Evolutionary conservation across 2,329 filamentous ascomycete genomes (phyloP).

Genomic region (Pestalotiopsis sp.): DNA sequence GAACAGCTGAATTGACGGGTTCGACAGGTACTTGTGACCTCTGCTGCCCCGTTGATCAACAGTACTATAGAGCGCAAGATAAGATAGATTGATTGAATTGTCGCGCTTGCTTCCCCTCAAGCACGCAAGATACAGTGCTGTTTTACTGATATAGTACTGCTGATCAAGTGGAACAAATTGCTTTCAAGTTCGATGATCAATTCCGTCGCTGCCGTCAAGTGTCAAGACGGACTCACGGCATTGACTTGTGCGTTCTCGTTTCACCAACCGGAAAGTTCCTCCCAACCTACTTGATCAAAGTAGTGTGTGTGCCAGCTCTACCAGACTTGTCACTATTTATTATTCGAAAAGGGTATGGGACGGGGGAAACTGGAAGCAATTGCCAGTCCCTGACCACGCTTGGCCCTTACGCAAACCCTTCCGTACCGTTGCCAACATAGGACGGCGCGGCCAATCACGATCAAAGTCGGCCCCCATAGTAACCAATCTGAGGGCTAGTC

Average conservation of each 20-base stretch:
- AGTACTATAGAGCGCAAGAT: not conserved
- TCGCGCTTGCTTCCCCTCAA: not conserved
- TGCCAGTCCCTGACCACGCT: not conserved
- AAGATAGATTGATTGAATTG: not conserved
- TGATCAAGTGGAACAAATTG: not conserved
- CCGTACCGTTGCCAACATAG: not conserved
- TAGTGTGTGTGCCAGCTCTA: not conserved
- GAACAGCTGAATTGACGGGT: not conserved
- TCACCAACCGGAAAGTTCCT: not conserved
- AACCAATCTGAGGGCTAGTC: slow-evolving; percentile 13
- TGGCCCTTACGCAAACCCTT: not conserved
- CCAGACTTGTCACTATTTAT: not conserved
- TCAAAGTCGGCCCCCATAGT: not conserved
- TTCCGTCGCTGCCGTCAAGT: not conserved
- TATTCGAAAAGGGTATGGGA: not conserved
- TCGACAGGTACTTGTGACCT: not conserved
- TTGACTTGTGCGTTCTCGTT: not conserved
- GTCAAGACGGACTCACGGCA: not conserved
- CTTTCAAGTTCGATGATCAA: not conserved
- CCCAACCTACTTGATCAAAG: not conserved
- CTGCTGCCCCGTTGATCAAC: not conserved
- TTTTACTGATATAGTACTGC: not conserved
- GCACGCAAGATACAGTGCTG: not conserved
- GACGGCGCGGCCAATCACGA: not conserved
- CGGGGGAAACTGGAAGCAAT: not conserved